Evolutionary conservation across 108 stramenopile genomes (phyloP), one percentile per base, ranked within the genome.

Genomic region (Aureococcus anophagefferens): DNA sequence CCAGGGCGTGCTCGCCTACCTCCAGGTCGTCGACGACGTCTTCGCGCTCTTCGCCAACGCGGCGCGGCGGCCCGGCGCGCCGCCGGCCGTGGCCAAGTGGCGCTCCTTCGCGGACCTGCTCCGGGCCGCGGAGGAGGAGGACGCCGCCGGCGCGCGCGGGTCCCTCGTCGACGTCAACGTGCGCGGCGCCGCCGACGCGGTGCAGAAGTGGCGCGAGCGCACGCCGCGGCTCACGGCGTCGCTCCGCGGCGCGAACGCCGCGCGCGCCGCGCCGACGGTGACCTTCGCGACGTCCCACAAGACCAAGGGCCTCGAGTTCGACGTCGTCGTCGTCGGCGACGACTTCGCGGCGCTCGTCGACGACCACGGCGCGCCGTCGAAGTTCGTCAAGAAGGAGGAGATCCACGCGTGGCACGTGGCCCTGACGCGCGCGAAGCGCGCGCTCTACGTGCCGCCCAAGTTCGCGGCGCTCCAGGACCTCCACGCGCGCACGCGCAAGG

Each of bases 331-430:
- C 9, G 40, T 44, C 9, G 9, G 13, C 13, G 40, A 44, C 13
- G 40, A 44, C 13, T 44, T 44, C 13, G 40, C 40, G 5, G 9
- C 40, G 9, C 13, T 44, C 40, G 40, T 44, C 40, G 40, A 44
- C 13, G 40, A 44, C 13, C 40, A 11, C 9, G 40, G 40, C 9
- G 40, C 5, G 9, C 40, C 40, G 40, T 5, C 13, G 40, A 11
- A 5, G 40, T 44, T 44, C 13, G 40, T 44, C 40, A 5, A 44
- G 9, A 13, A 5, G 32, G 69, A 70, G 30, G 35, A 30, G 11
- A 30, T 70, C 33, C 45, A 70, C n/a, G n/a, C 59, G 17, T 70
- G 69, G 69, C 59, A 70, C 62, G 69, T 70, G 32, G 69, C 36
- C 32, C 33, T 70, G 17, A 70, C 69, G 25, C 46, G 69, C 15